Evolutionary conservation across 2,329 filamentous ascomycete species (phyloP).

Genomic region (Metarhizium album): DNA sequence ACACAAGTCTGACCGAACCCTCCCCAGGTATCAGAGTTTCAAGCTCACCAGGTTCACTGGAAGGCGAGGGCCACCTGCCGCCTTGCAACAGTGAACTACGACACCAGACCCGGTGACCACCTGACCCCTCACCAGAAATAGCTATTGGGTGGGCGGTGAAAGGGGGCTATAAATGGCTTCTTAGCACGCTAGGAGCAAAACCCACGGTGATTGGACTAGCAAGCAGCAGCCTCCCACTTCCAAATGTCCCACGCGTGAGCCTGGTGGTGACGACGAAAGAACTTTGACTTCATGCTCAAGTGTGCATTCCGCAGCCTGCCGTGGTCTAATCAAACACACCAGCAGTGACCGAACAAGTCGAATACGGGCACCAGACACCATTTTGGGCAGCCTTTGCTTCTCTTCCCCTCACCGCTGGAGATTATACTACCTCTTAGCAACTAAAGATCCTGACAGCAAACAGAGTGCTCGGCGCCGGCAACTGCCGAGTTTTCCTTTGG

Average conservation of each 20-base stretch:
- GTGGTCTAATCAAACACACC: background rate
- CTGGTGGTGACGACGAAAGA: background rate
- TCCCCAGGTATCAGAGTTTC: too few relatives aligned
- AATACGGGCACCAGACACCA: background rate
- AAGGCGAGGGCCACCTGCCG: too few relatives aligned
- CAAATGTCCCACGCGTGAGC: background rate
- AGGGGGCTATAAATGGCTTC: background rate
- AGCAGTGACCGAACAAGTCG: background rate
- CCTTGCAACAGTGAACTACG: too few relatives aligned
- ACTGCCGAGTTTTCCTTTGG: background rate
- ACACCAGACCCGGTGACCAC: background rate
- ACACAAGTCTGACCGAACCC: too few relatives aligned
- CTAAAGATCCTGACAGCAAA: background rate
- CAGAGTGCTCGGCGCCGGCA: background rate
- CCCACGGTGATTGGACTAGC: background rate
- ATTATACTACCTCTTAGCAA: background rate
- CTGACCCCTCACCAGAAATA: background rate
- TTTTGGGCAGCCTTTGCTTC: background rate
- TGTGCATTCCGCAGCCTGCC: background rate
- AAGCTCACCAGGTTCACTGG: too few relatives aligned
- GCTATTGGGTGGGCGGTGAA: background rate
- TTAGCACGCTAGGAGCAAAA: background rate
- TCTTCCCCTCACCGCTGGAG: background rate
- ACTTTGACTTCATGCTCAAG: background rate
- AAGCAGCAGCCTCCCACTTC: background rate